These are phyloP conservation scores for Boletus insuetus DNA, from an alignment of 768 basidiomycete genomes.

Conservation along the genomic window DNA sequence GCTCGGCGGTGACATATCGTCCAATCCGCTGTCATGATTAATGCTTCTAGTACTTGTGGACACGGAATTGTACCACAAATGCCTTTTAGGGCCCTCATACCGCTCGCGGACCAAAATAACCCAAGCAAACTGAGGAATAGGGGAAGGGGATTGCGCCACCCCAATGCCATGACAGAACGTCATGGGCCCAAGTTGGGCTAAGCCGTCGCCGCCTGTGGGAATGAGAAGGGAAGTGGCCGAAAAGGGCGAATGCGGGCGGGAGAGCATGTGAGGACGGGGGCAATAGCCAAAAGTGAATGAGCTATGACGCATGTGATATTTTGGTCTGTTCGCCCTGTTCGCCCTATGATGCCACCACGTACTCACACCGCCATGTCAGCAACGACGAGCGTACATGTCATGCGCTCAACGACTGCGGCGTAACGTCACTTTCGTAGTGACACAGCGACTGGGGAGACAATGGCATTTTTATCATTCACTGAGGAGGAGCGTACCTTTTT, in stretches of 20 bases:
- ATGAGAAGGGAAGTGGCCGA: background rate
- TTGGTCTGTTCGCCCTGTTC: background rate
- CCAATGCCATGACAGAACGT: background rate
- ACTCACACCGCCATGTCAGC: background rate
- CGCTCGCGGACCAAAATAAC: constrained; percentile 3
- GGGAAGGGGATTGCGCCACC: background rate
- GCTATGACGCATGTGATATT: background rate
- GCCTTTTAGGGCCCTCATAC: background rate
- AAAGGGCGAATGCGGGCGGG: constrained; percentile 1
- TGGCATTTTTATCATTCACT: background rate
- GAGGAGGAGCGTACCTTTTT: background rate
- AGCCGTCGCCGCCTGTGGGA: background rate
- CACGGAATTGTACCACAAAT: background rate
- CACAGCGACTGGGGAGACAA: background rate
- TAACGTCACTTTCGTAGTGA: background rate
- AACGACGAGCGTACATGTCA: background rate
- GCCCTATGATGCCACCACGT: background rate
- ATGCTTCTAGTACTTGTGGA: too few relatives aligned
- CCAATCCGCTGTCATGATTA: background rate
- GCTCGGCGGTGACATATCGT: background rate
- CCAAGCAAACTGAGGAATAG: background rate
- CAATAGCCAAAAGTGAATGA: background rate
- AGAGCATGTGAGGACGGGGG: background rate
- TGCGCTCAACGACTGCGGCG: background rate
- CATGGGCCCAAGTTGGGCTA: background rate